Evolutionary conservation across 345 rosid species (phyloP).

Genomic region (Melaleuca alternifolia): DNA sequence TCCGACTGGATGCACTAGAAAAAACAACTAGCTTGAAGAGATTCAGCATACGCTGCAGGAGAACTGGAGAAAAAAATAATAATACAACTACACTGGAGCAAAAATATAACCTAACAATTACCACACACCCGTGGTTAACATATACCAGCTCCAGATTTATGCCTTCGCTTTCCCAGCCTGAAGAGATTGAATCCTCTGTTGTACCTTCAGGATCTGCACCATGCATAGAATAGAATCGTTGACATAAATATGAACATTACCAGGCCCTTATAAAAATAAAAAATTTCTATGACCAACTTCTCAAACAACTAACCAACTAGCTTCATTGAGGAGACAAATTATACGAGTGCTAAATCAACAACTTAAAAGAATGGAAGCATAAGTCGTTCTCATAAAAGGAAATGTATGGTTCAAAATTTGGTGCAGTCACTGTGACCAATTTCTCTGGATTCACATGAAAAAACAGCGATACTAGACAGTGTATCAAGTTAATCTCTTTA

Average conservation of each 20-base stretch:
- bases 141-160: conserved; percentile 3
- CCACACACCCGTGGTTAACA: not conserved
- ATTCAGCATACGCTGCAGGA: not conserved
- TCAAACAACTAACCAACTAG: not conserved
- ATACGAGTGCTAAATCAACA: not conserved
- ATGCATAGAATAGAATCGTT: not conserved
- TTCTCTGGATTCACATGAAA: not conserved
- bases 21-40: not conserved
- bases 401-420: not conserved
- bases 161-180: conserved; percentile 91
- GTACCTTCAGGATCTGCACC: conserved; percentile 68
- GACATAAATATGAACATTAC: not conserved
- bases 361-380: not conserved
- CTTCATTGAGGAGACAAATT: not conserved
- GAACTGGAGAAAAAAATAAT: not conserved
- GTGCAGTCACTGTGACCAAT: not conserved
- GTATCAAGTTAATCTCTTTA: not conserved
- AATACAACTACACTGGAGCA: not conserved
- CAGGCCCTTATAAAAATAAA: not conserved
- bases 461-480: not conserved
- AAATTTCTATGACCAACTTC: not conserved
- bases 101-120: not conserved
- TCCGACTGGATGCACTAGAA: not conserved
- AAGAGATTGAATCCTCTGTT: conserved; percentile 74
- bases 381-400: not conserved